Evolutionary conservation across 83 land plant genomes (phyloP), one percentile per base, ranked within the genome.

Genomic region (Picea abies): DNA sequence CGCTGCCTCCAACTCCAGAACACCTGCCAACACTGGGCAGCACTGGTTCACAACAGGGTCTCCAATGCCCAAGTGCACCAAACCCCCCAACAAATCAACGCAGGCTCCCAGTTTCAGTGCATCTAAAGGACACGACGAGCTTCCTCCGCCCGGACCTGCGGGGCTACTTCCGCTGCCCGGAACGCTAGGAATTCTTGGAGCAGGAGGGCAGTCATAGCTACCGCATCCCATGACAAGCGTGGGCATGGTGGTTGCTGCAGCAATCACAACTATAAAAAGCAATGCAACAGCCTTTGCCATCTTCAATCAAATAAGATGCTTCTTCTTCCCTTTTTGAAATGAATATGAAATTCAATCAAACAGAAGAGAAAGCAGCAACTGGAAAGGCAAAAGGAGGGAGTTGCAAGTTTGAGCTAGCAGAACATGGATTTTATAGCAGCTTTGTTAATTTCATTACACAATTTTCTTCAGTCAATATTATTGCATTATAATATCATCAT

Each of bases 21-120:
- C 52, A 1, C 70, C 81, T 64, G 63, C 26, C 0, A 80, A 3
- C 47, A 80, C 9, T 19, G 81, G 81, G 81, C 81, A 80, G 47
- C 81, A 80, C 16, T 62, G 67, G 47, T 80, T 62, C 22, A 62
- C 15, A 37, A 14, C 81, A 83, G 52, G 52, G 11, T 47, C 52
- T 2, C 52, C 52, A 26, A 80, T 23, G 4, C 69, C 66, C 4
- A 80, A 8, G 47, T 80, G 81, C 5, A 80, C 69, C 44, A 80
- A 8, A 3, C 81, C 49, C 12, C 72, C 47, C 4, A 80, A 70
- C 52, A 80, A 11, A 37, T 80, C 81, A 9, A 63, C 70, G 14
- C 58, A 52, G 3, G 70, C 81, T n/a, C 81, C 81, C 22, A 80
- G 29, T 35, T 80, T 80, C 81, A 80, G 23, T 63, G 82, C 72